Percentiles rank a stretch among this genome's conserved stretches.
phyloP scores from a whole-genome alignment of 116 monocot genomes.

The Zostera marina region DNA sequence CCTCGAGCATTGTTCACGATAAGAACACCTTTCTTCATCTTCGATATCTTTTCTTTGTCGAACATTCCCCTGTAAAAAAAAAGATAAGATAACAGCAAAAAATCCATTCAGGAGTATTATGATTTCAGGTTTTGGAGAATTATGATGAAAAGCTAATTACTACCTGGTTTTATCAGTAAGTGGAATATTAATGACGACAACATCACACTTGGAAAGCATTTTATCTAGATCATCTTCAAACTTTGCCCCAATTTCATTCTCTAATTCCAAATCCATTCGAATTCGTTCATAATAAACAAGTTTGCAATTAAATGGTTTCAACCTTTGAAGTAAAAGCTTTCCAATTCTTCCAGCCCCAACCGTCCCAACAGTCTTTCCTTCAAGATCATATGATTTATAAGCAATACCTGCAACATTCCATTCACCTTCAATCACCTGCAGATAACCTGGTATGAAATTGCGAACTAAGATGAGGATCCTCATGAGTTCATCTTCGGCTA shows the following conservation, averaged over 20 bases:
- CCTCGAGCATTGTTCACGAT: slow-evolving; percentile 96
- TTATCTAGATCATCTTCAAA: slow-evolving; percentile 89
- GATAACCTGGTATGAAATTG: slow-evolving; percentile 82
- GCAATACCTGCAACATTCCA: slow-evolving; percentile 91
- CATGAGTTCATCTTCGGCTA: slow-evolving; percentile 96
- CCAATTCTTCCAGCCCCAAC: slow-evolving; percentile 91
- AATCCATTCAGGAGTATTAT: neutral
- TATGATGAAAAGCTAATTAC: too few relatives aligned
- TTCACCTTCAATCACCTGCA: slow-evolving; percentile 73
- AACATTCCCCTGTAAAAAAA: slow-evolving; percentile 57
- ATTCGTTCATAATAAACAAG: slow-evolving; percentile 75
- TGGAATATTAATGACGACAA: slow-evolving; percentile 73
- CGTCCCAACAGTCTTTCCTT: slow-evolving; percentile 89
- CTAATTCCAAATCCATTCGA: slow-evolving; percentile 57
- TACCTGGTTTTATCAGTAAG: slow-evolving; percentile 92
- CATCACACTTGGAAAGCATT: slow-evolving; percentile 90
- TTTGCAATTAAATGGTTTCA: slow-evolving; percentile 92
- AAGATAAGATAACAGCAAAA: neutral
- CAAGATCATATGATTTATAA: slow-evolving; percentile 80
- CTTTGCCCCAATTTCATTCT: slow-evolving; percentile 67
- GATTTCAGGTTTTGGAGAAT: too few relatives aligned
- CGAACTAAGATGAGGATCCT: slow-evolving; percentile 81
- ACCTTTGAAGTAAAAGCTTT: slow-evolving; percentile 63
- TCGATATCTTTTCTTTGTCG: slow-evolving; percentile 74
- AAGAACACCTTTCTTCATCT: slow-evolving; percentile 90